Evolutionary conservation across 129 eudicot genomes (phyloP).

Genomic region (sunflower (Helianthus annuus)): DNA sequence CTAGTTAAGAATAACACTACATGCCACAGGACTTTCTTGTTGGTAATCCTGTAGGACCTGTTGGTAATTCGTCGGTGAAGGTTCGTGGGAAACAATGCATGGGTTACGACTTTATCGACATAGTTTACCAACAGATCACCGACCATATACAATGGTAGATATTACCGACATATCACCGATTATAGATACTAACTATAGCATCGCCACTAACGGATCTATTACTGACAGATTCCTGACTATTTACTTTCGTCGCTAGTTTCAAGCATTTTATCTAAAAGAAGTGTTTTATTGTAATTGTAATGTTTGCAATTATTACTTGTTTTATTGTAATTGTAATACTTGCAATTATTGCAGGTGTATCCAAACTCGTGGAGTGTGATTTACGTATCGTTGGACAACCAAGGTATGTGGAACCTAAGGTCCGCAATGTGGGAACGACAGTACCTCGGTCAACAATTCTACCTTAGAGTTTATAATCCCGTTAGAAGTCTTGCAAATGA

Average conservation of each 20-base stretch:
- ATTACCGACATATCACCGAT: too few relatives aligned
- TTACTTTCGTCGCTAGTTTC: too few relatives aligned
- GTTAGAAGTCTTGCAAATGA: conserved; percentile 61
- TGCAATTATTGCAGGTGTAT: conserved; percentile 59
- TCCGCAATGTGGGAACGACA: conserved; percentile 90
- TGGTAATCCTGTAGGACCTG: too few relatives aligned
- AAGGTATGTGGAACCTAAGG: conserved; percentile 98
- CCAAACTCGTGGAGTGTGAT: conserved; percentile 83
- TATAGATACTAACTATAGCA: too few relatives aligned
- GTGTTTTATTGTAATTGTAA: background rate
- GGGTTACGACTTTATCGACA: too few relatives aligned
- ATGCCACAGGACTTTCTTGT: too few relatives aligned
- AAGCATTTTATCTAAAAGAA: background rate
- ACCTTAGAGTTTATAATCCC: conserved; percentile 71
- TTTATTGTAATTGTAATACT: background rate
- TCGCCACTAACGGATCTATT: too few relatives aligned
- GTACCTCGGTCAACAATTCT: conserved; percentile 92
- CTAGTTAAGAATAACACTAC: background rate
- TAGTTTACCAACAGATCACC: too few relatives aligned
- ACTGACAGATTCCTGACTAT: too few relatives aligned
- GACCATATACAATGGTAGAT: too few relatives aligned
- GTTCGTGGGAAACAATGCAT: too few relatives aligned
- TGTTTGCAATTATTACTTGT: background rate
- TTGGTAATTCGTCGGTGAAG: too few relatives aligned
- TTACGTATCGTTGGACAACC: conserved; percentile 86